Conservation (phyloP, 352 stramenopile species). For the Phytopythium boreale region DNA sequence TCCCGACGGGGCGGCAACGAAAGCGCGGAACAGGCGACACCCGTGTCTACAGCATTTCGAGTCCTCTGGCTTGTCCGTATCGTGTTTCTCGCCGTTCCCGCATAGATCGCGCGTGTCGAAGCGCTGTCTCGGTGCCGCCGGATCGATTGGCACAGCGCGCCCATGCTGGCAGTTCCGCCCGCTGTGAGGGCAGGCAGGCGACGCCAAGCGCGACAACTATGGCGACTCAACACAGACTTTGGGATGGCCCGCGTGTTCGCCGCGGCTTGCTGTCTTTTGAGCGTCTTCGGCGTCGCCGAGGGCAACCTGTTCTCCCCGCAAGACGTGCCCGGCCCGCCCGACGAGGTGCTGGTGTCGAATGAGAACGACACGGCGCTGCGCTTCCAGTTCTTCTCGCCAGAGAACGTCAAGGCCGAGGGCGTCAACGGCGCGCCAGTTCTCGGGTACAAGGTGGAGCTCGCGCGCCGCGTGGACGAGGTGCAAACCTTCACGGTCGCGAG, state of each 20-base stretch:
- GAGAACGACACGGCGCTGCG: conserved; percentile 48
- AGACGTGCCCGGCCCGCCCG: conserved; percentile 59
- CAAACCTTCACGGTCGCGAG: conserved; percentile 66
- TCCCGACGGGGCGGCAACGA: background rate
- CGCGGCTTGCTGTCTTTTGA: background rate
- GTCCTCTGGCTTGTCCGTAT: background rate
- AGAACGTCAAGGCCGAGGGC: conserved; percentile 56
- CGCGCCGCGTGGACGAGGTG: conserved; percentile 61
- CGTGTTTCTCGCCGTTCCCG: background rate
- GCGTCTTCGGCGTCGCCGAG: conserved; percentile 9
- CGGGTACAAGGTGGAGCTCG: conserved; percentile 77
- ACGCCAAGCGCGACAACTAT: background rate
- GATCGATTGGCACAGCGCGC: background rate
- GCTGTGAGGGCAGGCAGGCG: background rate
- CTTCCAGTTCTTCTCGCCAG: conserved; percentile 59
- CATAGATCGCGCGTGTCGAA: background rate
- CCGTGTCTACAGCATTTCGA: no score
- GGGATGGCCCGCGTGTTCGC: background rate
- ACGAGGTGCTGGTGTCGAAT: conserved; percentile 52
- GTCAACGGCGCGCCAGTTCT: conserved; percentile 70
- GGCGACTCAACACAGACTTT: background rate
- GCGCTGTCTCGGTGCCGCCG: background rate
- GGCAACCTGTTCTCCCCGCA: conserved; percentile 54
- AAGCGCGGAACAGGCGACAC: no score
- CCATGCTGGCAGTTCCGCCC: background rate